A percentile compares a stretch with the other conserved stretches of the same genome.
Conservation (phyloP, 1,284 basidiomycete species). For the Coniferiporia sulphurascens region DNA sequence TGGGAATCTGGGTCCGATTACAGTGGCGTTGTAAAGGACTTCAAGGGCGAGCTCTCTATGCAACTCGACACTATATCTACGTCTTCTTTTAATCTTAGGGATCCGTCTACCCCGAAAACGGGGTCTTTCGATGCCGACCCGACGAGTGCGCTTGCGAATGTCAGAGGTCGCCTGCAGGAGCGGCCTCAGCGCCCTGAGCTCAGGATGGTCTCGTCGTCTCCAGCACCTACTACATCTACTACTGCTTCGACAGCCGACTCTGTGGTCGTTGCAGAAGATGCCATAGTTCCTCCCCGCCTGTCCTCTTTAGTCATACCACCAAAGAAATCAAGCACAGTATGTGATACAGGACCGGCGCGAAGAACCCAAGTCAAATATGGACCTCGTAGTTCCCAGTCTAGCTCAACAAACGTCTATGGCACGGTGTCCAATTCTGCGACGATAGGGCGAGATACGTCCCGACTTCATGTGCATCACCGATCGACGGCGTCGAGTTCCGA, state of each 20-base stretch:
- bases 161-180: constrained; percentile 13
- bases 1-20: constrained; percentile 38
- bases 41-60: constrained; percentile 58
- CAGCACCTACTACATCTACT: constrained; percentile 33
- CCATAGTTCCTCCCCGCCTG: constrained; percentile 51
- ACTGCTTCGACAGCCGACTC: constrained; percentile 29
- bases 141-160: constrained; percentile 10
- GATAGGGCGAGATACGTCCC: constrained; percentile 41
- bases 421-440: constrained; percentile 28
- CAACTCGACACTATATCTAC: constrained; percentile 53
- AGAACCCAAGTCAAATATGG: constrained; percentile 14
- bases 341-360: constrained; percentile 5
- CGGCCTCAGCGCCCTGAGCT: constrained; percentile 12
- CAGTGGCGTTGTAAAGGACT: constrained; percentile 59
- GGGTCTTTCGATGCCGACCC: constrained; percentile 26
- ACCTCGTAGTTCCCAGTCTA: constrained; percentile 10
- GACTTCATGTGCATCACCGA: constrained; percentile 57
- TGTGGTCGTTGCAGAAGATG: constrained; percentile 21
- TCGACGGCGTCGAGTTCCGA: constrained; percentile 73
- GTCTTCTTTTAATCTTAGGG: constrained; percentile 52
- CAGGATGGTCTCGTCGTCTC: constrained; percentile 24
- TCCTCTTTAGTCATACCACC: constrained; percentile 40
- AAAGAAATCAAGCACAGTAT: constrained; percentile 1
- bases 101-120: constrained; percentile 54
- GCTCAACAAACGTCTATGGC: constrained; percentile 30